These are phyloP conservation scores for Alternaria viburni DNA, from an alignment of 2,329 filamentous ascomycete genomes.

Conservation along the genomic window DNA sequence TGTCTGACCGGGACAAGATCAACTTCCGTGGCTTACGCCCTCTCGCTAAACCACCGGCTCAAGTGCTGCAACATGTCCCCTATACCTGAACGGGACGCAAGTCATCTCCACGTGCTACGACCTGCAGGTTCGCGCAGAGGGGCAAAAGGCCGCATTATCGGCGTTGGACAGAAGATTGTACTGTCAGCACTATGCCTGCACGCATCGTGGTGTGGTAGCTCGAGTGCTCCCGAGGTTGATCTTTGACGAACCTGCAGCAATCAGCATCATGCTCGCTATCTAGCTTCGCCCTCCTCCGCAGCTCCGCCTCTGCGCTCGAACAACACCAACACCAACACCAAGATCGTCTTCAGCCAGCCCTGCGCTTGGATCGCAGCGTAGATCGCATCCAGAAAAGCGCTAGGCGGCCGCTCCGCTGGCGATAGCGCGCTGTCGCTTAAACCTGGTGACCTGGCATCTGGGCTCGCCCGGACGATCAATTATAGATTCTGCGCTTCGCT, in stretches of 20 bases:
- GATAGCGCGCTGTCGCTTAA: conserved; percentile 1
- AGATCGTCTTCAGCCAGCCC: conserved; percentile 3
- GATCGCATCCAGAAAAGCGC: neutral
- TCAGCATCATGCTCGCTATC: neutral
- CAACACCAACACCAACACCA: neutral
- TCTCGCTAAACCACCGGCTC: neutral
- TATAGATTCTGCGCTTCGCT: neutral
- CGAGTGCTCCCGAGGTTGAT: neutral
- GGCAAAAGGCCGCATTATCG: neutral
- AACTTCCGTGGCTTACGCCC: neutral
- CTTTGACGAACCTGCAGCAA: neutral
- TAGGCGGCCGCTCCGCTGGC: neutral
- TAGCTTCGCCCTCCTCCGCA: neutral
- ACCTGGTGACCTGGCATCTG: neutral
- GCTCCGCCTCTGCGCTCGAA: neutral
- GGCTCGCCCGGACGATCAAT: neutral
- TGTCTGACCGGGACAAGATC: neutral
- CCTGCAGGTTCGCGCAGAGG: neutral
- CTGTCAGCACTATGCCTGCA: neutral
- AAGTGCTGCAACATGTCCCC: neutral
- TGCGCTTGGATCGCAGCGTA: neutral
- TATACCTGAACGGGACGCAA: neutral
- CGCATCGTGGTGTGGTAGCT: neutral
- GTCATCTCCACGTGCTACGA: neutral
- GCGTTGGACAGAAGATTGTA: neutral